These are phyloP conservation scores for Dryas integrifolia DNA, from an alignment of 331 rosid genomes.

Conservation along the genomic window DNA sequence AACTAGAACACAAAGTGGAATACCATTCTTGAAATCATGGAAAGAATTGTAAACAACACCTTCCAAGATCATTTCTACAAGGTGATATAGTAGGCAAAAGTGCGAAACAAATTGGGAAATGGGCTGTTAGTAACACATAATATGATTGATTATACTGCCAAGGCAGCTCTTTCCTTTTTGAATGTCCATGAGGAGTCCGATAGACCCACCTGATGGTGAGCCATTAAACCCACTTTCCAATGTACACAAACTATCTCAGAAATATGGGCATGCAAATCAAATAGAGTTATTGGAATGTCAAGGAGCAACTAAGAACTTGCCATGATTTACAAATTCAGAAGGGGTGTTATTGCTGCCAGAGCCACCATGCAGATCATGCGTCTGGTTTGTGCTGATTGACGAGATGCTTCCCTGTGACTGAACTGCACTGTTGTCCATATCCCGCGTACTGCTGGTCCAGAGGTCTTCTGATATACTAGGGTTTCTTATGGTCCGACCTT, in stretches of 20 bases:
- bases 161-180: not conserved
- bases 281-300: constrained; percentile 18
- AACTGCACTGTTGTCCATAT: constrained; percentile 86
- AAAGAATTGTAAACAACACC: not conserved
- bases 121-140: not conserved
- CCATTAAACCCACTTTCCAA: not conserved
- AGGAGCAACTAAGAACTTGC: constrained; percentile 32
- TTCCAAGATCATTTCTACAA: not conserved
- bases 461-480: constrained; percentile 68
- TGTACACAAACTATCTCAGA: not conserved
- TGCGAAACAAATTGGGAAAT: not conserved
- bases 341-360: constrained; percentile 50
- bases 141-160: not conserved
- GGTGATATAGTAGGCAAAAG: not conserved
- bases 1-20: not conserved
- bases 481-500: constrained; percentile 37
- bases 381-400: constrained; percentile 69
- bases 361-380: constrained; percentile 49
- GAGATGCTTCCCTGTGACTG: constrained; percentile 90
- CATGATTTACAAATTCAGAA: constrained; percentile 78
- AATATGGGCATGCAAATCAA: not conserved
- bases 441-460: constrained; percentile 88
- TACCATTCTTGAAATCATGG: not conserved
- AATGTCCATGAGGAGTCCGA: not conserved
- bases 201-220: constrained; percentile 8